Base-by-base conservation (phyloP, 169 alveolate species). In the Babesia bigemina region DNA sequence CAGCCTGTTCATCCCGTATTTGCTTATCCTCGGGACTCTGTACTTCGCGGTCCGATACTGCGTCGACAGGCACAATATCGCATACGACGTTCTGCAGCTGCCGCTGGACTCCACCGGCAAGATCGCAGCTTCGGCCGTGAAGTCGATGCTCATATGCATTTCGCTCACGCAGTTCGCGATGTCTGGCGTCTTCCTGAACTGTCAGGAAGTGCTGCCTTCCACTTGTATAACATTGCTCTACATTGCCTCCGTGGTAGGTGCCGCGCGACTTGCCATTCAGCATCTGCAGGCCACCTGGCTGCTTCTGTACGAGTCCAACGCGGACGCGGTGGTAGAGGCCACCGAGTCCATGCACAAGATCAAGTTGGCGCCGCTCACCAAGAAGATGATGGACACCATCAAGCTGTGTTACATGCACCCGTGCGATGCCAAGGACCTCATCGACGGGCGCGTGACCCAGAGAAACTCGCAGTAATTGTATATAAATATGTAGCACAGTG, bases 21-120 rank as follows among this genome's bases (percentile, higher is more conserved):
- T 90, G 57, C 84, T 81, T 11, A 74, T 87, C 14, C 71, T 90
- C 48, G 94, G 92, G 16, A 81, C 91, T 16, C 66, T 86, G 11
- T 90, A 90, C 61, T 90, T 90, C 76, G 91, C 85, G 21, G 47
- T 85, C 16, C 79, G 94, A 42, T 90, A 85, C 79, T 86, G 84
- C 60, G 89, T 90, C 58, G 94, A 90, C 79, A 82, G 91, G 55
- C 87, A 90, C 69, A 90, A 90, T 39, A 62, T 90, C 60, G 87
- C 89, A 45, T 83, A 86, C 85, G 83, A 78, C 56, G 57, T 90
- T 36, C 83, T 82, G 58, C 77, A 89, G 63, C 73, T 89, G 50
- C 89, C 86, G 60, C 83, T 90, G 79, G 94, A 90, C 63, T 76
- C 91, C 47, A 84, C 91, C 17, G 94, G 94, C 44, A 81, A 87